These are phyloP conservation scores for Ascochyta viciae-villosae DNA, from an alignment of 2,329 filamentous ascomycete genomes.

Conservation along the genomic window DNA sequence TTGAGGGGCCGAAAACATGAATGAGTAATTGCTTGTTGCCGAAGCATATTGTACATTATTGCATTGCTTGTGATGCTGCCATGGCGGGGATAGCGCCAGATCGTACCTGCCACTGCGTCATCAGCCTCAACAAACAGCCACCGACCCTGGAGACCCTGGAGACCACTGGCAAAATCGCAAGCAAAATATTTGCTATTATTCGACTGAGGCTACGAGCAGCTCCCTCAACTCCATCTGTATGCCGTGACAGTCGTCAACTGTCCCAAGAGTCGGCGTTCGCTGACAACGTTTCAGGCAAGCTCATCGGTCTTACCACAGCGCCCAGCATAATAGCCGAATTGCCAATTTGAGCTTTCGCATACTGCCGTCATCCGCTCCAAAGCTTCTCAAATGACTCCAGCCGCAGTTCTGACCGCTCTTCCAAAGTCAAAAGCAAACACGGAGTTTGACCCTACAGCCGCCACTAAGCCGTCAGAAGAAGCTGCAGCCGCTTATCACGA, in stretches of 20 bases:
- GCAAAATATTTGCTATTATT: neutral
- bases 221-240: neutral
- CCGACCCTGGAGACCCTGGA: neutral
- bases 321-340: conserved; percentile 1
- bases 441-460: conserved; percentile 9
- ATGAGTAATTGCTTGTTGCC: neutral
- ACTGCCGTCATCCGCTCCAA: conserved; percentile 6
- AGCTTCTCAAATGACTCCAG: conserved; percentile 34
- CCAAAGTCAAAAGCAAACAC: conserved; percentile 39
- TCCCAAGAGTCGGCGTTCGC: conserved; percentile 1
- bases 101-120: conserved; percentile 15
- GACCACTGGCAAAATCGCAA: neutral
- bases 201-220: neutral
- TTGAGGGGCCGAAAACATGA: no score
- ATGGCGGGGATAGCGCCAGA: conserved; percentile 6
- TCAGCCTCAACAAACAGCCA: conserved; percentile 20
- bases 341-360: conserved; percentile 14
- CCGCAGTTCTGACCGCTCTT: conserved; percentile 36
- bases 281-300: conserved; percentile 10
- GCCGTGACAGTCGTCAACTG: conserved; percentile 6
- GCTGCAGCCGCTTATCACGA: conserved; percentile 1
- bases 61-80: neutral
- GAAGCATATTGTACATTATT: neutral
- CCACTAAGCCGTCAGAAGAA: conserved; percentile 16
- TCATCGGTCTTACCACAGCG: conserved; percentile 8